These are phyloP conservation scores for Allium fistulosum DNA, from an alignment of 106 monocot genomes.

Conservation along the genomic window DNA sequence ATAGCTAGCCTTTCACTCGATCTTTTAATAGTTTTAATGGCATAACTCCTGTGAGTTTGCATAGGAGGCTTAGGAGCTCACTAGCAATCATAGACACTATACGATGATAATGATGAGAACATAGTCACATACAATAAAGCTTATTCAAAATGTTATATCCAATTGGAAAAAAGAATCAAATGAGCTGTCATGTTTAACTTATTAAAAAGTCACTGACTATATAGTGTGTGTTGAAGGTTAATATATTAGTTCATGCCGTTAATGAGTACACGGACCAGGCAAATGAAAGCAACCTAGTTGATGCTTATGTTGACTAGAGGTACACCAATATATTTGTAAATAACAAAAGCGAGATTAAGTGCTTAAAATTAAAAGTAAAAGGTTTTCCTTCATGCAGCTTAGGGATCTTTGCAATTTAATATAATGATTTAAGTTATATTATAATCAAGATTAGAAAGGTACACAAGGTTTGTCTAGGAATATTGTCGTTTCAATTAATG, in stretches of 20 bases:
- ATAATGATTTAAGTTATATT: conserved; percentile 3
- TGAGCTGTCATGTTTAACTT: conserved; percentile 6
- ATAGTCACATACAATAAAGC: not conserved
- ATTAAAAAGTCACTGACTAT: conserved; percentile 6
- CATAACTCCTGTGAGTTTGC: not conserved
- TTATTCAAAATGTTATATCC: not conserved
- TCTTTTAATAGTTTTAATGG: not conserved
- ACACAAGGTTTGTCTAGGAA: conserved; percentile 6
- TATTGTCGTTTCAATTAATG: conserved; percentile 1
- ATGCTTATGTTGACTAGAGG: conserved; percentile 10
- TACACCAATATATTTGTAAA: not conserved
- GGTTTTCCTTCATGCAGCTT: not conserved
- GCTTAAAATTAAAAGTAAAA: not conserved
- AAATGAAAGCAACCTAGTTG: not conserved
- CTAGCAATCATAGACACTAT: conserved; percentile 5
- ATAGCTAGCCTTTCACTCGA: not conserved
- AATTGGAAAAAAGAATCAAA: conserved; percentile 12
- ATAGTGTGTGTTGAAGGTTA: conserved; percentile 5
- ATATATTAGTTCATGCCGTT: conserved; percentile 1
- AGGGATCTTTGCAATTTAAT: conserved; percentile 5
- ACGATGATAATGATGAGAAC: conserved; percentile 2
- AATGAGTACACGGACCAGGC: conserved; percentile 1
- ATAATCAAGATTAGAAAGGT: not conserved
- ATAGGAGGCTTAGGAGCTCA: not conserved
- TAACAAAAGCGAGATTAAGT: conserved; percentile 1